These are phyloP conservation scores for Vaccinium corymbosum DNA, from an alignment of 148 eudicot genomes.

Conservation along the genomic window DNA sequence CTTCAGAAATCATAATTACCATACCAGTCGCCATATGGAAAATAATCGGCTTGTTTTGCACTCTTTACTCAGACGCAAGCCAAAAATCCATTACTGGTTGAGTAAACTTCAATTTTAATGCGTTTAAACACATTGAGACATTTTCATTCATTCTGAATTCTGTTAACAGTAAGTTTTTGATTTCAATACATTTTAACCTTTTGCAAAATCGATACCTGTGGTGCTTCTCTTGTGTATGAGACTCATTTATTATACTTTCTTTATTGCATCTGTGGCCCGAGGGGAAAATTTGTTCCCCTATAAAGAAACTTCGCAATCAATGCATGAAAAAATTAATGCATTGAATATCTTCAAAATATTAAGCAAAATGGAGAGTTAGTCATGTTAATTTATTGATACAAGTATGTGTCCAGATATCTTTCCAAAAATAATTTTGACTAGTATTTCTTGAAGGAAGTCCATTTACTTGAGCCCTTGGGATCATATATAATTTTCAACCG, in stretches of 20 bases:
- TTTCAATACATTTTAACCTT: background rate
- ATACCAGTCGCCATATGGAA: background rate
- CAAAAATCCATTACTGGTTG: background rate
- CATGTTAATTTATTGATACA: background rate
- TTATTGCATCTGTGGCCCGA: background rate
- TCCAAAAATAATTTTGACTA: background rate
- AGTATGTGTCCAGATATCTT: background rate
- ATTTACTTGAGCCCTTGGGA: background rate
- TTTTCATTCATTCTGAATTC: background rate
- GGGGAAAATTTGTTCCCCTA: background rate
- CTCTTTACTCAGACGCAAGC: background rate
- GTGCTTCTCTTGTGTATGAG: background rate
- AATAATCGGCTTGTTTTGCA: background rate
- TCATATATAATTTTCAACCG: background rate
- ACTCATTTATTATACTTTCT: conserved; percentile 5
- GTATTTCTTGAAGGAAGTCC: background rate
- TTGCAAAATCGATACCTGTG: background rate
- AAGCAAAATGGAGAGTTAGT: background rate
- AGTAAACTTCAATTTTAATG: background rate
- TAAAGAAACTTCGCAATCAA: background rate
- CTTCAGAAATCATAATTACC: background rate
- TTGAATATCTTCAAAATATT: background rate
- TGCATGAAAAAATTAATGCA: background rate
- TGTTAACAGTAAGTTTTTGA: background rate
- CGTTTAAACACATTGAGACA: background rate